Evolutionary conservation across 345 rosid genomes (phyloP).

Genomic region (Aquilaria yunnanensis): DNA sequence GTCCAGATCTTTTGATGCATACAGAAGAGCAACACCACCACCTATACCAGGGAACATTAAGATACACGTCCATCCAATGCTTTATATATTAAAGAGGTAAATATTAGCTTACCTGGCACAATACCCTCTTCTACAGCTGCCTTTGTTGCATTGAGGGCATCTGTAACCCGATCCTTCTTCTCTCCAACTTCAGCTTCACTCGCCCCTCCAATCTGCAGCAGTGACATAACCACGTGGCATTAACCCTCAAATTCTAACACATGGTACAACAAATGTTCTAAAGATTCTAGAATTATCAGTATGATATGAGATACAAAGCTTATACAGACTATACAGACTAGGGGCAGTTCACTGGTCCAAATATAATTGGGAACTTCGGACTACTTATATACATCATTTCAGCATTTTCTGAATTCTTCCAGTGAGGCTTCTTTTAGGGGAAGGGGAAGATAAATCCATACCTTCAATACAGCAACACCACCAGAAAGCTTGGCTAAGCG

Average conservation of each 20-base stretch:
- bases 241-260: neutral
- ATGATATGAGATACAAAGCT: neutral
- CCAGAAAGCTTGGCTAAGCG: conserved; percentile 23
- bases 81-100: neutral
- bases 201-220: conserved; percentile 27
- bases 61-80: too few relatives aligned
- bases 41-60: conserved; percentile 6
- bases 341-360: neutral
- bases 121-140: conserved; percentile 30
- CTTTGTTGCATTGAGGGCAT: conserved; percentile 28
- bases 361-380: neutral
- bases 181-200: conserved; percentile 28
- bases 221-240: neutral
- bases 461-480: conserved; percentile 27
- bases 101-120: conserved; percentile 20
- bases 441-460: conserved; percentile 1
- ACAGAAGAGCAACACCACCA: conserved; percentile 26
- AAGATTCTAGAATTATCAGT: neutral
- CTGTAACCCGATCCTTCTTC: conserved; percentile 24
- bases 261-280: neutral
- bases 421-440: too few relatives aligned
- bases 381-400: too few relatives aligned
- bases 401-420: too few relatives aligned
- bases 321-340: neutral
- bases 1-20: conserved; percentile 26